Percentiles rank a stretch among this genome's conserved stretches.
These are phyloP conservation scores for Coniochaeta hoffmannii DNA, from an alignment of 2,329 filamentous ascomycete species.

Conservation along the genomic window DNA sequence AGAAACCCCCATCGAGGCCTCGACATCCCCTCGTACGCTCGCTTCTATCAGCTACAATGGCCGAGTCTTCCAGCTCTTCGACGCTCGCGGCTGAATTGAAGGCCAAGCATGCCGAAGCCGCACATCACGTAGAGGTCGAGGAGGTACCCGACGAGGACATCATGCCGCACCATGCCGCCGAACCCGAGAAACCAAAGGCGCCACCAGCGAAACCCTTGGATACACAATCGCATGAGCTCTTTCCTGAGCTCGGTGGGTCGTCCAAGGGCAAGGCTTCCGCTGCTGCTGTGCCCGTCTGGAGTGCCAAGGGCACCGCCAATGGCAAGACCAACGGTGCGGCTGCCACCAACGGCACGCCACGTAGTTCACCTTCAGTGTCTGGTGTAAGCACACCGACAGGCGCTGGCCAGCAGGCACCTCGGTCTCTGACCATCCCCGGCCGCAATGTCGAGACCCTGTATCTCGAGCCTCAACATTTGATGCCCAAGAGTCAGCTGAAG, in stretches of 20 bases:
- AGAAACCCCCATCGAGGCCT: not conserved
- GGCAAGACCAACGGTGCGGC: constrained; percentile 47
- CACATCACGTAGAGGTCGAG: constrained; percentile 53
- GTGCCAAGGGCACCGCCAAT: constrained; percentile 54
- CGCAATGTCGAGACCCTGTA: constrained; percentile 71
- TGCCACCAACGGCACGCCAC: constrained; percentile 47
- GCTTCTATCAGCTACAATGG: not conserved
- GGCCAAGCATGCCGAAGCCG: constrained; percentile 1
- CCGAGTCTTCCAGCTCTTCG: not conserved
- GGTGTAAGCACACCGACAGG: constrained; percentile 41
- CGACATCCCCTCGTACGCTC: not conserved
- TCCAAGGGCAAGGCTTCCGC: constrained; percentile 58
- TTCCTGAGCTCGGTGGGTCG: constrained; percentile 73
- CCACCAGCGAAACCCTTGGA: constrained; percentile 62
- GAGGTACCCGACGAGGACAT: constrained; percentile 77
- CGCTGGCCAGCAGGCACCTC: constrained; percentile 26
- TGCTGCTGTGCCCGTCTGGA: constrained; percentile 68
- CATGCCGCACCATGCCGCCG: constrained; percentile 31
- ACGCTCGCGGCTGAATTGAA: not conserved
- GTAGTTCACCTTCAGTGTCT: constrained; percentile 56
- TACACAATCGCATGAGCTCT: constrained; percentile 81
- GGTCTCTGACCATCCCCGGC: constrained; percentile 69
- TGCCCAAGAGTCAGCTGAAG: constrained; percentile 70
- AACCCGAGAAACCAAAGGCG: constrained; percentile 52
- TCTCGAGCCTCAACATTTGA: constrained; percentile 68